Base-by-base conservation (phyloP, 2,329 filamentous ascomycete species). In the Venturiaceae sp. region DNA sequence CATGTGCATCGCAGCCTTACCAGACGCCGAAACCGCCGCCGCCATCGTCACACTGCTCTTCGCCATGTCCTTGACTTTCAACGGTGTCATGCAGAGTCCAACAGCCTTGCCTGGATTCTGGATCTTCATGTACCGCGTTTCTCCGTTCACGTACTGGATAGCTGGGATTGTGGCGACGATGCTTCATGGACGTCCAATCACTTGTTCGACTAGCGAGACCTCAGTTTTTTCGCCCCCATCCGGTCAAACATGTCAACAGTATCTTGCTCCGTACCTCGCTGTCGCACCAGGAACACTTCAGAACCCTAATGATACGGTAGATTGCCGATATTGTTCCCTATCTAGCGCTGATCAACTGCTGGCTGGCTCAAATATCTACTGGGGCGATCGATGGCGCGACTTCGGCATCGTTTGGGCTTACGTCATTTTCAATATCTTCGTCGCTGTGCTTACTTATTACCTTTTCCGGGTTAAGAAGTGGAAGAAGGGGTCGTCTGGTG, bases 111-210 rank as follows among this genome's bases (percentile, higher is more conserved):
- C 87, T 0, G 78, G 82, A 0, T 90, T 90, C 74, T 91, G 87
- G 87, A 83, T 83, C 61, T 90, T 88, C 73, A 90, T 90, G 86
- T 87, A 89, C 69, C 79, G 82, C 28, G 75, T 83, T 11, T 83
- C 80, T 0, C 85, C 84, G 0, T 84, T 88, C 60, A 87, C 83
- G 0, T 89, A 88, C 69, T 83, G 78, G 77, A 66, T 77, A 21
- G 66, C 62, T 19, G 72, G 72, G 9, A 70, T 76, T 37, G 68
- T 73, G 2, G 64, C 68, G 5, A 70, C 73, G 0, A 69, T 72
- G 66, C 66, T 85, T 0, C 70, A 73, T 2, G 69, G 66, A 0
- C 75, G 75, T 1, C 62, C 69, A 8, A 80, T 85, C 41, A 71
- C 68, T 23, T 85, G 79, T 62, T 66, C 70, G 13, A 46, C 60